These are phyloP conservation scores for Moelleriella libera DNA, from an alignment of 2,329 filamentous ascomycete species.

Conservation along the genomic window DNA sequence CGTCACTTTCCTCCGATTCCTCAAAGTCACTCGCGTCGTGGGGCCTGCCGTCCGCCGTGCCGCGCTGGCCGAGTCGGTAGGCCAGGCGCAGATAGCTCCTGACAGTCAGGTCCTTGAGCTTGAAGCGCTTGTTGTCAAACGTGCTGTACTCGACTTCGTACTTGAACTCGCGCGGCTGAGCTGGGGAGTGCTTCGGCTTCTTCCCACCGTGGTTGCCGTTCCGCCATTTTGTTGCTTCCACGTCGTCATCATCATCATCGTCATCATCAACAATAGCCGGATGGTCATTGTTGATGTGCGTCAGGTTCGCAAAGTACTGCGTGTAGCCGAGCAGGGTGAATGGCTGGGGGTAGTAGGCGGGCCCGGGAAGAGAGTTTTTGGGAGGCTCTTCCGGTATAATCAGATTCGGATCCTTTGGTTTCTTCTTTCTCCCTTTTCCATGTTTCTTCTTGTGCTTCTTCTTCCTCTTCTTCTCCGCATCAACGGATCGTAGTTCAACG, in stretches of 20 bases:
- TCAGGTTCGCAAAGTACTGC: slow-evolving; percentile 93
- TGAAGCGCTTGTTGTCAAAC: slow-evolving; percentile 59
- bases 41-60: slow-evolving; percentile 4
- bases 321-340: slow-evolving; percentile 68
- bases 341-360: slow-evolving; percentile 77
- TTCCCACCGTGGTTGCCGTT: slow-evolving; percentile 49
- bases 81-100: slow-evolving; percentile 69
- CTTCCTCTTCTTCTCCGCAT: slow-evolving; percentile 11
- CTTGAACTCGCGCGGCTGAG: slow-evolving; percentile 48
- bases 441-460: slow-evolving; percentile 23
- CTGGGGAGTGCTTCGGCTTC: slow-evolving; percentile 32
- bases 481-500: neutral
- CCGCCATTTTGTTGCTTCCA: slow-evolving; percentile 37
- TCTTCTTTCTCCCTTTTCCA: slow-evolving; percentile 30
- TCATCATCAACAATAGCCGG: slow-evolving; percentile 11
- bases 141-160: slow-evolving; percentile 85
- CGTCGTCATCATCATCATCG: neutral
- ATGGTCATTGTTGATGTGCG: slow-evolving; percentile 62
- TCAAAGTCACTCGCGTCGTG: slow-evolving; percentile 13
- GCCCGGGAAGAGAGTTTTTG: slow-evolving; percentile 61
- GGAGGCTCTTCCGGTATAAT: slow-evolving; percentile 59
- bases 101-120: slow-evolving; percentile 71
- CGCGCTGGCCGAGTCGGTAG: slow-evolving; percentile 49
- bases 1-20: slow-evolving; percentile 13
- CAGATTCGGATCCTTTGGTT: slow-evolving; percentile 45